Evolutionary conservation across 108 stramenopile genomes (phyloP).

Genomic region (Nitzschia sp.): DNA sequence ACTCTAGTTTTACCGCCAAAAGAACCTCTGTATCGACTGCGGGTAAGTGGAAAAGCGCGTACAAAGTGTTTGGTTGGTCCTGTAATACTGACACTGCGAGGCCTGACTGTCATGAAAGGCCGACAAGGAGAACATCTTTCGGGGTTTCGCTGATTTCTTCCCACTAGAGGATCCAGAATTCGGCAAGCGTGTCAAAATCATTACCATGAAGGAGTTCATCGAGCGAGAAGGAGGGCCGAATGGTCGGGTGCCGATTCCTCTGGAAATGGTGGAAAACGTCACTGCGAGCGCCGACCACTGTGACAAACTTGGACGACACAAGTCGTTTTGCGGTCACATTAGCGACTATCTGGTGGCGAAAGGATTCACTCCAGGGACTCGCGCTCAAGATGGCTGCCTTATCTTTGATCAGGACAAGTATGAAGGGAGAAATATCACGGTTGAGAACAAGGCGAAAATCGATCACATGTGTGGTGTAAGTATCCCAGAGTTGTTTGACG

Average conservation of each 20-base stretch:
- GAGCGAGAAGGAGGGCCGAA: conserved; percentile 50
- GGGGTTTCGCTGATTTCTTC: conserved; percentile 85
- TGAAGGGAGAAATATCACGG: conserved; percentile 19
- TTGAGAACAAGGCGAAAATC: conserved; percentile 13
- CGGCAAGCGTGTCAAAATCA: conserved; percentile 48
- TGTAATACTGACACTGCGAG: too few relatives aligned
- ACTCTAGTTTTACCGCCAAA: conserved; percentile 90
- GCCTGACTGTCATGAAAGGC: too few relatives aligned
- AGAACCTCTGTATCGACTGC: conserved; percentile 69
- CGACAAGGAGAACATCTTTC: conserved; percentile 53
- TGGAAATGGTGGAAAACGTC: conserved; percentile 42
- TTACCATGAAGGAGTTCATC: conserved; percentile 66
- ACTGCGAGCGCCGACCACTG: conserved; percentile 47
- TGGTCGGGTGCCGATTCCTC: conserved; percentile 56
- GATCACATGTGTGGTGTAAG: conserved; percentile 40
- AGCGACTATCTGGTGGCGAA: conserved; percentile 49
- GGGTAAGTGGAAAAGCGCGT: conserved; percentile 4
- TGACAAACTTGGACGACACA: conserved; percentile 31
- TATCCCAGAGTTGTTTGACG: too few relatives aligned
- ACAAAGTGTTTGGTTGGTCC: too few relatives aligned
- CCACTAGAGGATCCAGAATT: conserved; percentile 55
- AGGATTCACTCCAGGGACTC: conserved; percentile 51
- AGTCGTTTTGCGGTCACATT: conserved; percentile 43
- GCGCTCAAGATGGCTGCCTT: conserved; percentile 50
- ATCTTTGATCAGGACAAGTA: conserved; percentile 70